Evolutionary conservation across 2,329 filamentous ascomycete genomes (phyloP).

Genomic region (Trichoderma sp.): DNA sequence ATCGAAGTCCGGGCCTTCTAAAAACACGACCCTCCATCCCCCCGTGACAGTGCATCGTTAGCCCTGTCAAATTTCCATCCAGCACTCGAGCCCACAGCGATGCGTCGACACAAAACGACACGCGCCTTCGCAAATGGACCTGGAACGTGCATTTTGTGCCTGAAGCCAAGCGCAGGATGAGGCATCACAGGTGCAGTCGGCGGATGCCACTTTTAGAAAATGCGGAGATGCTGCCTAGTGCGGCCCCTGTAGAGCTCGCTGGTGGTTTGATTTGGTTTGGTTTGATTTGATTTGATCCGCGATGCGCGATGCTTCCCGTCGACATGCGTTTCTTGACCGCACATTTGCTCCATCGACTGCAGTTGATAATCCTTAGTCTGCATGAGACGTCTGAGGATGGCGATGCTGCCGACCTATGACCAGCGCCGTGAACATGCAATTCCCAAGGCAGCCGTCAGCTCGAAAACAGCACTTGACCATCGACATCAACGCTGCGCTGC

Average conservation of each 20-base stretch:
- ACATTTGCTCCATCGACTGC: neutral
- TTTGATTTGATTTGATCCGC: too few relatives aligned
- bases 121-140: neutral
- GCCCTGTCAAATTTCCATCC: neutral
- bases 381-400: neutral
- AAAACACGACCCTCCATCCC: neutral
- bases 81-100: too few relatives aligned
- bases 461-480: neutral
- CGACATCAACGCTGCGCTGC: neutral
- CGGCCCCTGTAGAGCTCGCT: neutral
- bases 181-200: slow-evolving; percentile 2
- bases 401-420: neutral
- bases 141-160: neutral
- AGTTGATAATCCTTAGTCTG: neutral
- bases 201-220: slow-evolving; percentile 5
- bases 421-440: neutral
- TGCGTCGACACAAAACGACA: neutral
- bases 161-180: neutral
- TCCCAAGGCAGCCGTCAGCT: neutral
- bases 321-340: neutral
- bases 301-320: too few relatives aligned
- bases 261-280: neutral
- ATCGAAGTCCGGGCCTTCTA: slow-evolving; percentile 1
- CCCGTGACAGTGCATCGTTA: neutral
- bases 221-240: slow-evolving; percentile 13